phyloP scores from a whole-genome alignment of 2,329 filamentous ascomycete species.

The Neopestalotiopsis sp. region DNA sequence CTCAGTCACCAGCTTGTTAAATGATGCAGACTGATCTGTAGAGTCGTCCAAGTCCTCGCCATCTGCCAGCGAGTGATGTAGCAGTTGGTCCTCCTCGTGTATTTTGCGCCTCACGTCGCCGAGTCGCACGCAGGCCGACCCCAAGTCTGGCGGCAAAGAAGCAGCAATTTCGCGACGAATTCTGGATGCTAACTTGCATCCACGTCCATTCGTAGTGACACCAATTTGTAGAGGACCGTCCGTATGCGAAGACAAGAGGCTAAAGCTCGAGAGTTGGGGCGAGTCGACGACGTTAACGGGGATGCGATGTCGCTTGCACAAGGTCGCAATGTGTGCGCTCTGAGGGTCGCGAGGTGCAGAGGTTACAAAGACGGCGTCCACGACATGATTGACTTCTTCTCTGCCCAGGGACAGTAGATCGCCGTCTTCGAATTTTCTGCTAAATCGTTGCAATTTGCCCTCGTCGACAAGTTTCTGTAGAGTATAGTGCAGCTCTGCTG shows the following conservation, averaged over 20 bases:
- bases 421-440: conserved; percentile 68
- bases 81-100: conserved; percentile 72
- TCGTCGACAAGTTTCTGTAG: conserved; percentile 69
- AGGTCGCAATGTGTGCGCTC: conserved; percentile 67
- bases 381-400: conserved; percentile 75
- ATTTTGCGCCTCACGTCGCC: conserved; percentile 75
- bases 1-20: conserved; percentile 82
- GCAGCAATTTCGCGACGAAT: conserved; percentile 88
- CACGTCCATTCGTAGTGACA: conserved; percentile 92
- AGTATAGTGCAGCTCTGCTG: conserved; percentile 61
- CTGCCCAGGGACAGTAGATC: conserved; percentile 82
- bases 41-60: conserved; percentile 60
- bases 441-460: conserved; percentile 69
- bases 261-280: conserved; percentile 85
- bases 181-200: conserved; percentile 89
- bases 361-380: conserved; percentile 94
- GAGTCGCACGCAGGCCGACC: conserved; percentile 76
- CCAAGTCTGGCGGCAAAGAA: conserved; percentile 76
- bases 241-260: conserved; percentile 83
- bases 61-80: conserved; percentile 39
- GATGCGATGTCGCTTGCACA: conserved; percentile 82
- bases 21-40: conserved; percentile 75
- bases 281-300: conserved; percentile 93
- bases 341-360: conserved; percentile 50
- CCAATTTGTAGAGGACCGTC: conserved; percentile 94